Conservation (phyloP, 306 rosid genomes). For the Citrullus colocynthis region DNA sequence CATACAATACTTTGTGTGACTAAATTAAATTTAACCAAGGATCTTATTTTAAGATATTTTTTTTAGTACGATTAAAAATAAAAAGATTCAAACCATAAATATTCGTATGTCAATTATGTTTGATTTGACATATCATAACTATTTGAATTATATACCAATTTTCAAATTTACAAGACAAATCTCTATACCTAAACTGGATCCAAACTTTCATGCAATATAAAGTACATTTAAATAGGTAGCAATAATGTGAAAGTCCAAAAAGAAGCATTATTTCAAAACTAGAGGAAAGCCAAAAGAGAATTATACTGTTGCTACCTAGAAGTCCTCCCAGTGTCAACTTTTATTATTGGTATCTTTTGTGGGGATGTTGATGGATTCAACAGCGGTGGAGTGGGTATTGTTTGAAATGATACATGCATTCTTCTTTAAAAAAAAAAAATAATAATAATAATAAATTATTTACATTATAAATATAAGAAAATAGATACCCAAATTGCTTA, state of each 20-base stretch:
- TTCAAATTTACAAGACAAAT: neutral
- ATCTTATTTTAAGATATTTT: neutral
- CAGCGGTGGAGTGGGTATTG: neutral
- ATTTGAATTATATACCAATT: neutral
- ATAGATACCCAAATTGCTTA: too few relatives aligned
- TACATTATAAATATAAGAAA: too few relatives aligned
- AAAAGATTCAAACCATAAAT: too few relatives aligned
- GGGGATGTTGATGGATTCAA: neutral
- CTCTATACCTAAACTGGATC: neutral
- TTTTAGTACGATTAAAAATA: too few relatives aligned
- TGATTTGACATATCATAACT: neutral
- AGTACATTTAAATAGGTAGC: neutral
- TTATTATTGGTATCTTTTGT: neutral
- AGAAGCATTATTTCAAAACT: neutral
- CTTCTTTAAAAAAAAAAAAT: too few relatives aligned
- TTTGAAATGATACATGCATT: neutral
- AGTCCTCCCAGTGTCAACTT: neutral
- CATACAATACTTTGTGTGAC: neutral
- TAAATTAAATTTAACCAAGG: neutral
- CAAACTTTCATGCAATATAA: neutral
- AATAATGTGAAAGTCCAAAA: neutral
- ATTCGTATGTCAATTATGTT: too few relatives aligned
- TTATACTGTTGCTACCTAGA: neutral
- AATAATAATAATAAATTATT: neutral
- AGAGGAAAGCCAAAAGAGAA: neutral